A percentile compares a stretch with the other conserved stretches of the same genome.
Evolutionary conservation across 2,329 filamentous ascomycete species (phyloP).

Genomic region (Xylaria sp.): DNA sequence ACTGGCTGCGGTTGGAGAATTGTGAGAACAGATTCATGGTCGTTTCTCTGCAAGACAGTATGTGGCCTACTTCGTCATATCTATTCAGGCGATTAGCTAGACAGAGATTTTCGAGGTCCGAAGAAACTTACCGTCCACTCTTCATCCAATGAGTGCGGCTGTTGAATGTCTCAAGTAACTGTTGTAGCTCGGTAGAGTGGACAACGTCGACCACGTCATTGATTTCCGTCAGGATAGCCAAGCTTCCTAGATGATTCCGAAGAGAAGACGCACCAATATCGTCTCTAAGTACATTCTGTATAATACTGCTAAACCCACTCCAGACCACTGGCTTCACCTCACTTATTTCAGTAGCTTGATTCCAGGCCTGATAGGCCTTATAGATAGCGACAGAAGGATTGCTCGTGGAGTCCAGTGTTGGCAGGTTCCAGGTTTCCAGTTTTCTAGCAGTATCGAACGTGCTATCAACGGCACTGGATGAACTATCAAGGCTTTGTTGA

Average conservation of each 20-base stretch:
- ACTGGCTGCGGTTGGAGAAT: slow-evolving; percentile 70
- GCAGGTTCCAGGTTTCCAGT: slow-evolving; percentile 92
- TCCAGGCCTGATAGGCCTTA: slow-evolving; percentile 81
- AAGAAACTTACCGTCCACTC: slow-evolving; percentile 73
- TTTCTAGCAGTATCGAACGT: slow-evolving; percentile 84
- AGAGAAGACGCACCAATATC: slow-evolving; percentile 63
- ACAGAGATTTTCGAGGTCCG: slow-evolving; percentile 1
- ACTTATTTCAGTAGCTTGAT: slow-evolving; percentile 69
- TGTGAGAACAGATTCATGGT: slow-evolving; percentile 82
- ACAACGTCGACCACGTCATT: slow-evolving; percentile 77
- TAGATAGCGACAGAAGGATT: slow-evolving; percentile 78
- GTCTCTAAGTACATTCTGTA: slow-evolving; percentile 65
- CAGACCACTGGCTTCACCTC: slow-evolving; percentile 69
- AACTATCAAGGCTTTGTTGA: slow-evolving; percentile 69
- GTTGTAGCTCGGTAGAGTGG: slow-evolving; percentile 69
- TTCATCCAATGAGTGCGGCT: slow-evolving; percentile 81
- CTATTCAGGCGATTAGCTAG: slow-evolving; percentile 55
- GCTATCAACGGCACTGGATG: slow-evolving; percentile 71
- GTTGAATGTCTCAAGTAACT: slow-evolving; percentile 72
- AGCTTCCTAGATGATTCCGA: slow-evolving; percentile 66
- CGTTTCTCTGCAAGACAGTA: slow-evolving; percentile 85
- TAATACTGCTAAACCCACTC: slow-evolving; percentile 69
- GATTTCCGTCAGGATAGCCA: slow-evolving; percentile 83
- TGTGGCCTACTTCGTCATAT: slow-evolving; percentile 80
- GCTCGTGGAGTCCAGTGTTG: slow-evolving; percentile 71